A percentile compares a stretch with the other conserved stretches of the same genome.
phyloP scores from a whole-genome alignment of 1,284 basidiomycete species.

The Boletus nobilissimus region DNA sequence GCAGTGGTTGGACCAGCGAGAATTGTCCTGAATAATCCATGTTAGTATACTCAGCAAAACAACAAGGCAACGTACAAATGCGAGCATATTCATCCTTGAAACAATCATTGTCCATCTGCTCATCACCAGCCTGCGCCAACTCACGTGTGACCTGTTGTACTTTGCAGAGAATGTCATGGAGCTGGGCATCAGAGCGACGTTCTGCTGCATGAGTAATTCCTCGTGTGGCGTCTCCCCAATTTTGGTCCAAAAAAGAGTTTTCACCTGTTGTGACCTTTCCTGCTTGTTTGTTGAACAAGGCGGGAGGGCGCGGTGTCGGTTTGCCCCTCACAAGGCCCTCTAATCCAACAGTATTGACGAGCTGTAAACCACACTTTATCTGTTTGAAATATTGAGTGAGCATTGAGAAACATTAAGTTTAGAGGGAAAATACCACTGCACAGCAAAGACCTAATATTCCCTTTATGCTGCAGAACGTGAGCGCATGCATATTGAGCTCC shows the following conservation, averaged over 20 bases:
- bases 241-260: background rate
- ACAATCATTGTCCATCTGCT: background rate
- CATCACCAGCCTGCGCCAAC: background rate
- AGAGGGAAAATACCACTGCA: background rate
- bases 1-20: background rate
- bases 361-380: background rate
- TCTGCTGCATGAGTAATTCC: background rate
- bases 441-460: background rate
- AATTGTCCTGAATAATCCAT: background rate
- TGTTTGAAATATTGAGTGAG: background rate
- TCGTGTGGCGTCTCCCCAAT: background rate
- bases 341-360: background rate
- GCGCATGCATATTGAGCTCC: background rate
- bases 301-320: background rate
- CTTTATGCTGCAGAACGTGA: background rate
- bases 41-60: too few relatives aligned
- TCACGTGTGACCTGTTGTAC: background rate
- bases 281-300: background rate
- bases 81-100: background rate
- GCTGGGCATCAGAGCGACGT: background rate
- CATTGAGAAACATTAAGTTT: too few relatives aligned
- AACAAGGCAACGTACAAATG: background rate
- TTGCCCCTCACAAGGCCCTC: background rate
- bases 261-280: background rate
- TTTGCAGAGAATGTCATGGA: background rate